Conservation (phyloP, 2,329 filamentous ascomycete genomes). For the Monilinia polystroma region DNA sequence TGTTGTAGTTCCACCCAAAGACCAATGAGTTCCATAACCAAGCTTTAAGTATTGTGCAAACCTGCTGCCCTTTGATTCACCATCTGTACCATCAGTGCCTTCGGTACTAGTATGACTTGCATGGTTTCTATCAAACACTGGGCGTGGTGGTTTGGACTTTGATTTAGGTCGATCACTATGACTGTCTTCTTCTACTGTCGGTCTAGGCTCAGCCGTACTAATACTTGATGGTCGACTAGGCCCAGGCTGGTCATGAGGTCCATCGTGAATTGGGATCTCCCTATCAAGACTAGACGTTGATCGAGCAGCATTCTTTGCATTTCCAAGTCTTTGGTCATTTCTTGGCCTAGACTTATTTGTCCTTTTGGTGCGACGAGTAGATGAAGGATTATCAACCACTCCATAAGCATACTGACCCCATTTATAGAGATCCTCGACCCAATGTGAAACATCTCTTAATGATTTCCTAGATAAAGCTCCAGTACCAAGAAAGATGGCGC, state of each 20-base stretch:
- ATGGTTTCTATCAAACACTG: constrained; percentile 25
- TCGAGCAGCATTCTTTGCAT: constrained; percentile 6
- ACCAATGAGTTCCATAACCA: constrained; percentile 68
- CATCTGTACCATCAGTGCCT: constrained; percentile 27
- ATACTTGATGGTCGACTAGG: constrained; percentile 6
- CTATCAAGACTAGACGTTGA: constrained; percentile 12
- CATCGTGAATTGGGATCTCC: constrained; percentile 17
- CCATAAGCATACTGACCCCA: constrained; percentile 86
- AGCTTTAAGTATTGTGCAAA: constrained; percentile 65
- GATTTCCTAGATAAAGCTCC: constrained; percentile 71
- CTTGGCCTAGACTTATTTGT: constrained; percentile 31
- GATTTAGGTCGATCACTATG: constrained; percentile 11
- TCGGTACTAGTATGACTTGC: constrained; percentile 28
- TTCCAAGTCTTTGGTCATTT: not conserved
- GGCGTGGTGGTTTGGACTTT: constrained; percentile 12
- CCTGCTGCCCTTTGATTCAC: constrained; percentile 40
- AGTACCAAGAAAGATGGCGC: constrained; percentile 80
- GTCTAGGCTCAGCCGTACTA: not conserved
- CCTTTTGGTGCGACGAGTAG: constrained; percentile 52
- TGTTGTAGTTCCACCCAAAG: constrained; percentile 42
- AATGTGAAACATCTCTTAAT: constrained; percentile 70
- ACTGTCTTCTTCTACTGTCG: not conserved
- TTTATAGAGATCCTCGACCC: constrained; percentile 85
- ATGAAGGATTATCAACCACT: constrained; percentile 73
- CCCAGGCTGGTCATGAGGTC: not conserved